Evolutionary conservation across 2,329 filamentous ascomycete genomes (phyloP).

Genomic region (Fusarium sp.): DNA sequence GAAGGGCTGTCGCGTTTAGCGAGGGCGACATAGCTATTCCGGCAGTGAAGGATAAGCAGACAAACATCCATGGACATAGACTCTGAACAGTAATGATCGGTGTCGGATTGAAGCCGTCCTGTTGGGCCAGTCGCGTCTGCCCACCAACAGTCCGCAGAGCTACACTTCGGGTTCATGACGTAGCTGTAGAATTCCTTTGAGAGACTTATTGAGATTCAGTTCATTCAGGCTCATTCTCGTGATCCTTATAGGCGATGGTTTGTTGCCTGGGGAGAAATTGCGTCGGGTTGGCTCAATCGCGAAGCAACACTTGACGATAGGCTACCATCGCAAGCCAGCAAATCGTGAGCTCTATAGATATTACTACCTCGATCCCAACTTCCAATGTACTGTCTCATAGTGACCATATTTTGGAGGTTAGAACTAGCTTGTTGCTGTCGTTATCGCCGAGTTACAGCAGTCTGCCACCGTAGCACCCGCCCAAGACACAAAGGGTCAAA

Average conservation of each 20-base stretch:
- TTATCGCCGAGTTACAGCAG: background rate
- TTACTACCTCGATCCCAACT: fast-evolving
- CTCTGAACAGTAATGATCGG: background rate
- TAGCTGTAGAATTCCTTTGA: background rate
- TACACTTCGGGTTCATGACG: background rate
- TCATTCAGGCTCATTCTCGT: too few relatives aligned
- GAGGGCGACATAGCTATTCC: background rate
- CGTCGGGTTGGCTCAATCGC: background rate
- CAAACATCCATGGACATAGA: background rate
- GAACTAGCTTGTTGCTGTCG: fast-evolving
- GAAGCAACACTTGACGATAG: background rate
- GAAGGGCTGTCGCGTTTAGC: background rate
- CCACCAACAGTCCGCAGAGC: background rate
- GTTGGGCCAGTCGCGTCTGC: background rate
- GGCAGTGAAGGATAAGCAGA: fast-evolving
- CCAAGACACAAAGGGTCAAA: too few relatives aligned
- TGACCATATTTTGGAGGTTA: fast-evolving
- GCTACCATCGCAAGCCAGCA: background rate
- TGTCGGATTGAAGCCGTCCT: background rate
- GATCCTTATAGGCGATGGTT: too few relatives aligned
- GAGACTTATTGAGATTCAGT: fast-evolving
- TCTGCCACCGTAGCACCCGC: fast-evolving
- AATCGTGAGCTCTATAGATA: fast-evolving
- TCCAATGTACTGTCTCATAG: fast-evolving
- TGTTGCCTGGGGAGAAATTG: background rate